Evolutionary conservation across 129 eudicot genomes (phyloP), one percentile per base, ranked within the genome.

Genomic region (Dittrichia graveolens): DNA sequence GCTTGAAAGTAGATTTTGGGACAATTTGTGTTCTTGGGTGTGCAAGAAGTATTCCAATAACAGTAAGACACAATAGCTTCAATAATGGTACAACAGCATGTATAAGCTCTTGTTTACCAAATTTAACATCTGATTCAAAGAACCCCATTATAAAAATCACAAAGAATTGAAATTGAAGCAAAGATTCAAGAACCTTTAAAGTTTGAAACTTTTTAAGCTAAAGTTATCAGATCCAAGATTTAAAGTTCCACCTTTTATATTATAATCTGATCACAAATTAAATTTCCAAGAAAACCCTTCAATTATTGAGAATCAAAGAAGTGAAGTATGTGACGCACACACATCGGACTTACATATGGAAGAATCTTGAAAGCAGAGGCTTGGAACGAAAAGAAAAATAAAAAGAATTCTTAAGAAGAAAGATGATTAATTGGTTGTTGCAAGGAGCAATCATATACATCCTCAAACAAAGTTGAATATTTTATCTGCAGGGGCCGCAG

Each of bases 1-100:
- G 91, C 76, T 88, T 92, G 71, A 92, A 92, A 35, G 96, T 92
- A 3, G 91, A 75, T 81, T 63, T 92, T 9, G 98, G 98, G 35
- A 87, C 76, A 3, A 92, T 73, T 54, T 87, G 88, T 71, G 87
- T 84, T 79, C 67, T 77, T 8, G 88, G 94, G 81, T 84, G 85
- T 15, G 91, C 94, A 39, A 92, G 84, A 65, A 89, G 56, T 4
- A 92, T 37, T 0, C 98, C 98, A 47, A 89, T 78, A 6, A 89
- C 79, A 11, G 94, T 81, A 41, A 92, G 84, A 72, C 77, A 64
- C 5, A 92, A 68, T 0, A 92, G 88, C 61, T 92, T 92, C 75
- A 92, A 10, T 49, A 89, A 71, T 10, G 98, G 96, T 10, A 85
- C 67, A 69, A 92, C 80, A 10, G 98, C 86, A 53, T 69, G 67